Evolutionary conservation across 768 basidiomycete genomes (phyloP).

Genomic region (Krasilnikovozyma curviuscula): DNA sequence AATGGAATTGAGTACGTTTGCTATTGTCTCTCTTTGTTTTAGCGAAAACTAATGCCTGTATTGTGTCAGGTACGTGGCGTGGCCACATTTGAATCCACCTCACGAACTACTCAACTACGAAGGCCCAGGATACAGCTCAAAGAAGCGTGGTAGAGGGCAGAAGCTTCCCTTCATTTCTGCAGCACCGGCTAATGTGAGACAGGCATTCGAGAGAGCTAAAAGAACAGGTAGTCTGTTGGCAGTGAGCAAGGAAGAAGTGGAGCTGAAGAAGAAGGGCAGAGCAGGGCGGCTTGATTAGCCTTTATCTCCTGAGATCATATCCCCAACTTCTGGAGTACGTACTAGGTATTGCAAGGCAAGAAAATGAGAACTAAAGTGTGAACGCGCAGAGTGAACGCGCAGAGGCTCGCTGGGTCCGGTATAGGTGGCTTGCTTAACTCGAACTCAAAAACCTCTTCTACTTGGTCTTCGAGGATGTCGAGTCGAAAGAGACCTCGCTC

Average conservation of each 20-base stretch:
- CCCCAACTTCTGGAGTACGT: too few species aligned
- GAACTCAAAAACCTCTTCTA: too few species aligned
- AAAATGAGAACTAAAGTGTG: too few species aligned
- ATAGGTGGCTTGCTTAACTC: too few species aligned
- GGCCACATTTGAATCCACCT: constrained; percentile 71
- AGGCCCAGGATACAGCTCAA: constrained; percentile 71
- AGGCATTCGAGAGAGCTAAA: constrained; percentile 26
- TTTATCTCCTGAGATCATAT: background rate
- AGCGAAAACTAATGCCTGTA: background rate
- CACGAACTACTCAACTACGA: constrained; percentile 63
- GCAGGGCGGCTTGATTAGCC: constrained; percentile 16
- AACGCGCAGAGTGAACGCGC: too few species aligned
- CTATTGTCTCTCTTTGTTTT: background rate
- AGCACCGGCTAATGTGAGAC: constrained; percentile 18
- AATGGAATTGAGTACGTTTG: constrained; percentile 20
- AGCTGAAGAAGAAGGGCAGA: constrained; percentile 24
- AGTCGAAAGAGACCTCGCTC: too few species aligned
- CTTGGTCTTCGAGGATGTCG: too few species aligned
- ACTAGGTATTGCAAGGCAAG: too few species aligned
- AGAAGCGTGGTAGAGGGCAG: constrained; percentile 51
- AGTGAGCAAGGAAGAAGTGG: constrained; percentile 19
- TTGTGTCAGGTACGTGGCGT: constrained; percentile 73
- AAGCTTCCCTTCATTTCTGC: constrained; percentile 24
- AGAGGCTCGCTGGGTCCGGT: too few species aligned
- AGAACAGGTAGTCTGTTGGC: constrained; percentile 28